Base-by-base conservation (phyloP, 23 red algal genomes). In the Gracilaria gracilis region DNA sequence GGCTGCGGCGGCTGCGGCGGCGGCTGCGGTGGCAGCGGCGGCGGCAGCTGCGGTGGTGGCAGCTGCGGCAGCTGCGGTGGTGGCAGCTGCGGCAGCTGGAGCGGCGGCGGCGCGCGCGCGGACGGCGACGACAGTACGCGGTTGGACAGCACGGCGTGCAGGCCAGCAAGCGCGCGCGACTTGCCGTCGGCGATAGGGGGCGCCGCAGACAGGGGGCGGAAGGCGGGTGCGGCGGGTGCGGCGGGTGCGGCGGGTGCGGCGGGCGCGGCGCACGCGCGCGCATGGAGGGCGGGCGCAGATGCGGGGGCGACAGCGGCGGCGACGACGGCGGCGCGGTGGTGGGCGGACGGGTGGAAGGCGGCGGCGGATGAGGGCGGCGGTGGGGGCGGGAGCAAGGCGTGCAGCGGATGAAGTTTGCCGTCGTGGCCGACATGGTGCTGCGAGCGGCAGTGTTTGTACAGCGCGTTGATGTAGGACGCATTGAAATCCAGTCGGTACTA, bases 381-480 rank as follows among this genome's bases (percentile, higher is more conserved):
- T 11, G 42, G 5, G 11, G 34, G 5, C 9, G 58, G 64, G 5
- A 11, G 5, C 4, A 46, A 46, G 42, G 4, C 5, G 42, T 20
- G 46, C 27, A 66, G 17, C 17, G 87, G 76, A 29, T 74, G 57
- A 5, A 90, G 71, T 2, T 34, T 80, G 58, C 87, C 75, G 73
- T 77, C 57, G 20, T 28, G 17, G 57, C 53, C 87, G 61, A 90
- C 33, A 39, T 34, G 33, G 61, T 90, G 87, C 74, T 90, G 87
- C 13, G 71, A 65, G 54, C 74, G 71, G 57, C 87, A 90, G 76
- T 90, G 87, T 25, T 71, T 80, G 87, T 76, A 90, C 33, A 90
- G 53, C 20, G 73, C 33, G 9, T 51, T 90, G 61, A 90, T 90
- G 54, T 90, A 66, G 4, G 71, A 38, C 36, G 51, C 73, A 48